These are phyloP conservation scores for Pleurostoma richardsiae DNA, from an alignment of 2,329 filamentous ascomycete genomes.

Conservation along the genomic window DNA sequence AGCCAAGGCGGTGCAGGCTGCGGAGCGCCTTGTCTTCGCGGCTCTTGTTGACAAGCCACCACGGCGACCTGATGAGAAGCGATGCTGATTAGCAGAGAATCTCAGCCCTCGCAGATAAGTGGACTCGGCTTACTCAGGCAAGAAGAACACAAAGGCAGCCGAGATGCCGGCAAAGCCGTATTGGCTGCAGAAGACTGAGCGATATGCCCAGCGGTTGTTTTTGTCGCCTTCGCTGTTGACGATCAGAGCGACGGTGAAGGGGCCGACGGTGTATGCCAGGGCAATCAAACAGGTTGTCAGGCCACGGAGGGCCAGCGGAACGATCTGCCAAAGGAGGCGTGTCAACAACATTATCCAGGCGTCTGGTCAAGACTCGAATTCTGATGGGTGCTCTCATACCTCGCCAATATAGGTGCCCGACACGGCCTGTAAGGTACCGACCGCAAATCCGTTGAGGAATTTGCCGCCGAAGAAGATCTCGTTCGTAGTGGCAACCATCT, in stretches of 20 bases:
- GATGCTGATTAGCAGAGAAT: not conserved
- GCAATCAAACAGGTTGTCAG: constrained; percentile 12
- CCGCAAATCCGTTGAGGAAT: constrained; percentile 28
- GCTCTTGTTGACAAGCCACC: constrained; percentile 25
- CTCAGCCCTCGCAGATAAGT: not conserved
- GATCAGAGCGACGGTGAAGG: constrained; percentile 15
- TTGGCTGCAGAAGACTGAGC: constrained; percentile 17
- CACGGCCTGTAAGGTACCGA: constrained; percentile 8
- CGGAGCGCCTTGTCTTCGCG: constrained; percentile 20
- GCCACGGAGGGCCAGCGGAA: constrained; percentile 16
- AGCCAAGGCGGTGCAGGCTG: constrained; percentile 20
- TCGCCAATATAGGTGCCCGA: constrained; percentile 12
- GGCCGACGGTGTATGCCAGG: constrained; percentile 14
- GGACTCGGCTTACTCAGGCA: constrained; percentile 20
- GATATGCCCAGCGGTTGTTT: constrained; percentile 15
- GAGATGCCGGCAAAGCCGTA: constrained; percentile 16
- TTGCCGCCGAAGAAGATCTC: constrained; percentile 30
- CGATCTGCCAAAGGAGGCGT: constrained; percentile 5
- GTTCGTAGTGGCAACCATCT: constrained; percentile 27
- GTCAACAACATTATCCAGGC: not conserved
- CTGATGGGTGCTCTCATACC: constrained; percentile 1
- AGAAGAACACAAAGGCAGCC: constrained; percentile 14
- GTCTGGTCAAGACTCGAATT: not conserved
- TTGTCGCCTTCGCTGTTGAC: constrained; percentile 10
- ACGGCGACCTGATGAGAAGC: constrained; percentile 17